These are phyloP conservation scores for Acorus calamus DNA, from an alignment of 106 monocot species.

Conservation along the genomic window DNA sequence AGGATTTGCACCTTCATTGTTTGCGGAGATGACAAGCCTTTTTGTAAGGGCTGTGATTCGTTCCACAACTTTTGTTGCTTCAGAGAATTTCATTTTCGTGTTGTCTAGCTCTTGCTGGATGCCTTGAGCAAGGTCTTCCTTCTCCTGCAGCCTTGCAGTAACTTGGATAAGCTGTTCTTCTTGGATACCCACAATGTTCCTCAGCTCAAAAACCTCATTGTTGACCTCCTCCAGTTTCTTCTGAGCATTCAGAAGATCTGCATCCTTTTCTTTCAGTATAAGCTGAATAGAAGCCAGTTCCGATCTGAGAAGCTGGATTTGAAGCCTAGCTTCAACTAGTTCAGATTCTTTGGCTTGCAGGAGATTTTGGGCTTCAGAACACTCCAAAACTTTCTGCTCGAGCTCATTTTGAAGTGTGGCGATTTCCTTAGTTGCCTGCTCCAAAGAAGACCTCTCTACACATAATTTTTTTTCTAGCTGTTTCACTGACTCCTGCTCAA, in stretches of 20 bases:
- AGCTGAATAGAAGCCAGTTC: constrained; percentile 25
- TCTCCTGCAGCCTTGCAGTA: constrained; percentile 24
- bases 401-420: constrained; percentile 28
- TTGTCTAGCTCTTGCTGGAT: constrained; percentile 30
- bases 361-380: constrained; percentile 17
- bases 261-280: constrained; percentile 36
- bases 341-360: constrained; percentile 43
- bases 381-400: constrained; percentile 23
- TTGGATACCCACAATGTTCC: constrained; percentile 20
- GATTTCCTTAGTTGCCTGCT: constrained; percentile 25
- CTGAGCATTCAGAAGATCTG: constrained; percentile 18
- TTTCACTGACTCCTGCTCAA: constrained; percentile 9
- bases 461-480: constrained; percentile 24
- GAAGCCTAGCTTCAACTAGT: constrained; percentile 27
- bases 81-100: constrained; percentile 20
- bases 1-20: constrained; percentile 5
- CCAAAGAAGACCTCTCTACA: constrained; percentile 22
- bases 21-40: constrained; percentile 21
- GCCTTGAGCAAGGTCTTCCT: constrained; percentile 19
- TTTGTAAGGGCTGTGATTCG: constrained; percentile 28
- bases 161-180: constrained; percentile 39
- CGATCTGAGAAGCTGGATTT: constrained; percentile 35
- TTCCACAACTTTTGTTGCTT: constrained; percentile 25
- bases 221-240: constrained; percentile 17
- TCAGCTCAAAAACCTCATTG: constrained; percentile 25